Percentiles rank a stretch among this genome's conserved stretches.
Conservation (phyloP, 768 basidiomycete genomes). For the Mycena rosella region DNA sequence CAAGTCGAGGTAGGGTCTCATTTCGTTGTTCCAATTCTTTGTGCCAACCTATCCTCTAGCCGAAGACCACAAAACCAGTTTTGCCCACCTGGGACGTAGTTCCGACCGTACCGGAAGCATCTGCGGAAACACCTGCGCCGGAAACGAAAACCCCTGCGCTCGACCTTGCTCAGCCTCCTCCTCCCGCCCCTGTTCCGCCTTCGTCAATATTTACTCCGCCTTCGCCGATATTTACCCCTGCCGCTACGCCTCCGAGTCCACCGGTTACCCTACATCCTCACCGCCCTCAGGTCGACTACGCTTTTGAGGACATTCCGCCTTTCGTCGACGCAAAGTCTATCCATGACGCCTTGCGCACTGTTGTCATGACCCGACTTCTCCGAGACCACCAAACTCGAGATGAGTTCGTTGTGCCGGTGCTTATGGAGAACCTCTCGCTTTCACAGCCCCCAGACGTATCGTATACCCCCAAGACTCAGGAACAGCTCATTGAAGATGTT, state of each 20-base stretch:
- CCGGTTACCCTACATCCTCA: neutral
- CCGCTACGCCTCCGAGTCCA: slow-evolving; percentile 17
- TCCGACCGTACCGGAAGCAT: slow-evolving; percentile 5
- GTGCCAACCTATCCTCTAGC: neutral
- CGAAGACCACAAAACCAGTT: neutral
- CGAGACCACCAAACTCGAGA: slow-evolving; percentile 71
- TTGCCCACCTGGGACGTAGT: slow-evolving; percentile 30
- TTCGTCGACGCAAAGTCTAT: slow-evolving; percentile 59
- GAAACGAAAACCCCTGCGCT: too few species aligned
- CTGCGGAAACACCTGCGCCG: too few species aligned
- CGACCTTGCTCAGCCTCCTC: neutral
- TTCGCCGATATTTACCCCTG: neutral
- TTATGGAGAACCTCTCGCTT: slow-evolving; percentile 69
- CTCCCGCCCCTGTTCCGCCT: slow-evolving; percentile 12
- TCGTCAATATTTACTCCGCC: neutral
- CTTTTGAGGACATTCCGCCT: slow-evolving; percentile 52
- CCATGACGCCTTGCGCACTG: slow-evolving; percentile 71
- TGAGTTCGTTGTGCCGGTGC: slow-evolving; percentile 73
- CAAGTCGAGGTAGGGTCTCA: neutral
- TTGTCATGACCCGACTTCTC: slow-evolving; percentile 71
- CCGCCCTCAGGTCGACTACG: slow-evolving; percentile 20
- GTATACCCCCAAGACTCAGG: slow-evolving; percentile 49
- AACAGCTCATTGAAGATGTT: slow-evolving; percentile 63
- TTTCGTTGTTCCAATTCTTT: neutral
- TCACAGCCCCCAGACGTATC: slow-evolving; percentile 46